Evolutionary conservation across 2,329 filamentous ascomycete genomes (phyloP), one percentile per base, ranked within the genome.

Genomic region (Penicillium sp.): DNA sequence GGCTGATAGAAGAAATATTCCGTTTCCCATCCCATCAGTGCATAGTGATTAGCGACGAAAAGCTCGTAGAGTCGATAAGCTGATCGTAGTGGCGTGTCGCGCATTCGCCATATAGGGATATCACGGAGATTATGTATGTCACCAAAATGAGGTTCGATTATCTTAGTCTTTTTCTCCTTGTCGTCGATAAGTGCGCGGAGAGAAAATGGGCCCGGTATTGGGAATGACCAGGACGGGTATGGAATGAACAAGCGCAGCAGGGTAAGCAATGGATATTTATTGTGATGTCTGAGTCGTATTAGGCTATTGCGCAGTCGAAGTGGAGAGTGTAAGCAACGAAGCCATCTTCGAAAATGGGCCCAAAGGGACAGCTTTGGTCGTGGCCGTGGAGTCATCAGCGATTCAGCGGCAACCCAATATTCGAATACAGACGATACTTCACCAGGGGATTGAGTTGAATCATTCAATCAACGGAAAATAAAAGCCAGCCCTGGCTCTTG

Each of bases 11-110:
- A 69, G 35, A 68, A 67, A 51, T 68, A 70, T 47, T 69, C 67
- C 11, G 55, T 61, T 46, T 69, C 66, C 11, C 41, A 56, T 1
- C 67, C 66, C 24, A 68, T 56, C 11, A 59, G 52, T 48, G 55
- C 57, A 41, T 67, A 68, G 13, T 58, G 55, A 11, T 59, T 60
- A 6, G 67, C 57, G 1, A 61, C 50, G 21, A 62, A 52, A 11
- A 61, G 53, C 39, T 72, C 68, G 47, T 70, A 69, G 41, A 72
- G 59, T 6, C 68, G 67, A 50, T 71, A 71, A 5, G 69, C 50
- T 16, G 66, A 65, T 27, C 69, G 68, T 3, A 70, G 57, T 3
- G 68, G 68, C 5, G 64, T 72, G 47, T 72, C 68, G 5, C 68
- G 62, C 45, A 61, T 53, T 16, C 64, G 64, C 63, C 64, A 72